phyloP scores from a whole-genome alignment of 1,284 basidiomycete species.

The Pseudozyma hubeiensis region DNA sequence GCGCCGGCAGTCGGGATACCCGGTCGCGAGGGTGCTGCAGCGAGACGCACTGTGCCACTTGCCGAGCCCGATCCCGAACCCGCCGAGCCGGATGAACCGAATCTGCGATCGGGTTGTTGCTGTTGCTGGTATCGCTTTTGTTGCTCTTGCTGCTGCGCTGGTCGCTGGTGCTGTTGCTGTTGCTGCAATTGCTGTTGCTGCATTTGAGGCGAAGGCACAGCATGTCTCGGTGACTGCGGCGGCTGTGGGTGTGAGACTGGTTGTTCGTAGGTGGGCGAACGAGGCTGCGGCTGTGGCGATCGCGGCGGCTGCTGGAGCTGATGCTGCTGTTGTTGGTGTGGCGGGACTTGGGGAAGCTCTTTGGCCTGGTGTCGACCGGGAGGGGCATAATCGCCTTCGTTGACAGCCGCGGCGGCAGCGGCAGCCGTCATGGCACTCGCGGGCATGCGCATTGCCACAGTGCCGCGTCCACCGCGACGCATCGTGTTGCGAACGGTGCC shows the following conservation, averaged over 20 bases:
- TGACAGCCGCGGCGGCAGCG: slow-evolving; percentile 40
- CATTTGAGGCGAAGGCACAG: slow-evolving; percentile 13
- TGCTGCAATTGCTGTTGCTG: slow-evolving; percentile 20
- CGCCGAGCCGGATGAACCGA: slow-evolving; percentile 37
- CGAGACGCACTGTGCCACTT: slow-evolving; percentile 57
- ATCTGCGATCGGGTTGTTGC: slow-evolving; percentile 36
- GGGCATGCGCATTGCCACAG: slow-evolving; percentile 52
- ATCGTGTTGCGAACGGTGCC: slow-evolving; percentile 61
- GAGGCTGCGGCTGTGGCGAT: slow-evolving; percentile 18
- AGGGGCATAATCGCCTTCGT: slow-evolving; percentile 20
- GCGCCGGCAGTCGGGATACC: slow-evolving; percentile 30
- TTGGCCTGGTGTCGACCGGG: slow-evolving; percentile 32
- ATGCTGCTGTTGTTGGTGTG: slow-evolving; percentile 19
- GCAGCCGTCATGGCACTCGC: slow-evolving; percentile 51
- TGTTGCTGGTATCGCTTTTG: slow-evolving; percentile 1
- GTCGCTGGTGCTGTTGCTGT: slow-evolving; percentile 25
- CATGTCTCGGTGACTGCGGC: slow-evolving; percentile 21
- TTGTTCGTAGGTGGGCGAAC: slow-evolving; percentile 27
- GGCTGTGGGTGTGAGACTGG: slow-evolving; percentile 18
- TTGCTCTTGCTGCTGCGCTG: slow-evolving; percentile 11
- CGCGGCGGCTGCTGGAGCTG: slow-evolving; percentile 12
- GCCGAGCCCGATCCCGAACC: slow-evolving; percentile 52
- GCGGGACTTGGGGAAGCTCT: slow-evolving; percentile 43
- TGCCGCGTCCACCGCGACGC: slow-evolving; percentile 45
- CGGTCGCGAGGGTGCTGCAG: slow-evolving; percentile 34